Base-by-base conservation (phyloP, 495 filamentous ascomycete species). In the Arthonia radiata region DNA sequence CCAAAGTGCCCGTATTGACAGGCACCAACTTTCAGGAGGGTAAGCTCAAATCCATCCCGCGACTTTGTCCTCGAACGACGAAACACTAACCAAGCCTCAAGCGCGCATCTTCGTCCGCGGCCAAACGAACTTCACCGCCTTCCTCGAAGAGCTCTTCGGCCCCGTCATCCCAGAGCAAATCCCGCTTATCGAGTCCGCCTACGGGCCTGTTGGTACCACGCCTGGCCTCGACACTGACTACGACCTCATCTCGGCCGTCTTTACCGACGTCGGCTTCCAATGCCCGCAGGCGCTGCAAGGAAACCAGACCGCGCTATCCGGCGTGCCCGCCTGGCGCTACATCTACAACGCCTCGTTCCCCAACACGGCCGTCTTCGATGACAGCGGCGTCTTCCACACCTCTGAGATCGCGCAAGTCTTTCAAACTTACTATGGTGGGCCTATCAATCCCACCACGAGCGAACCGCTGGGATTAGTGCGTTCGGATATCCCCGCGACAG, bases 11-110 rank as follows among this genome's bases (percentile, higher is more conserved):
- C 2, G 32, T 42, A 4, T 23, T 48, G 14, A 19, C 26, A 13
- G 43, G 43, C 13, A 36, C 38, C 4, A 44, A 42, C 25, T 21
- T 31, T 0, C 30, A 38, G 8, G 43, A 47, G 28, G 43, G 43
- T n/a, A n/a, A n/a, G n/a, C n/a, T n/a, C n/a, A n/a, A n/a, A n/a
- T n/a, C n/a, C n/a, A n/a, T n/a, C n/a, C 13, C 39, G 43, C 17
- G 31, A 26, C 30, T 37, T 40, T 30, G 28, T 28, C 12, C 27
- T 39, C 17, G 30, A 31, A 29, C 8, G 23, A 11, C 37, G 30
- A 17, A 17, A 31, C 26, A 34, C 31, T 13, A 26, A 30, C 18
- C 17, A 24, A 30, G 24, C 15, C 30, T 31, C 37, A 28, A 32
- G 23, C 9, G n/a, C 15, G 4, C 23, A 18, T 1, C 16, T 25